Conservation (phyloP, 2,329 filamentous ascomycete species). For the Stagonosporopsis cucurbitacearum region DNA sequence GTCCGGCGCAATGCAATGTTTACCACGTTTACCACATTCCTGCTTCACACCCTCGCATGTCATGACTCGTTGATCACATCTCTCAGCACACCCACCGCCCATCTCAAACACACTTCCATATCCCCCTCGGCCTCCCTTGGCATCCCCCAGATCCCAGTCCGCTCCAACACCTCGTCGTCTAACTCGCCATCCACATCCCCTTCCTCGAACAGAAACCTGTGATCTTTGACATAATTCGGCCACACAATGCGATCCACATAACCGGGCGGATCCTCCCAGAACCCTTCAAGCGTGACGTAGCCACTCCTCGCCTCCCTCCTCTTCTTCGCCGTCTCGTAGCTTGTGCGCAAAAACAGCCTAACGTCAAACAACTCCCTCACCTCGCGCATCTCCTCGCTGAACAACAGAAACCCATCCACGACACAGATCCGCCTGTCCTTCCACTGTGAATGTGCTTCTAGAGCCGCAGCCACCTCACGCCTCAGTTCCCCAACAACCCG, state of each 20-base stretch:
- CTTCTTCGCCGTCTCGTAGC: constrained; percentile 65
- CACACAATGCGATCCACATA: constrained; percentile 96
- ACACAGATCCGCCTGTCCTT: constrained; percentile 59
- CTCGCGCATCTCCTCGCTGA: constrained; percentile 62
- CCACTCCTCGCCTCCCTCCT: constrained; percentile 73
- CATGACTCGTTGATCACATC: constrained; percentile 24
- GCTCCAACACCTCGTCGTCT: constrained; percentile 50
- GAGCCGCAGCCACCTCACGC: constrained; percentile 18
- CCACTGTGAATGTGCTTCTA: constrained; percentile 26
- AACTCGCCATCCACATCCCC: constrained; percentile 69
- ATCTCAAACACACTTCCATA: constrained; percentile 42
- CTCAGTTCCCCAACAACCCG: constrained; percentile 49
- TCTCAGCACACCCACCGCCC: constrained; percentile 38
- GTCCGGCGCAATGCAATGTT: constrained; percentile 12
- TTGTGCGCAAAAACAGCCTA: constrained; percentile 76
- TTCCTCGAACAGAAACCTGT: constrained; percentile 77
- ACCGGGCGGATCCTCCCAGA: constrained; percentile 92
- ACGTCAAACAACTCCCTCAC: constrained; percentile 71
- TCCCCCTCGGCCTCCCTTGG: constrained; percentile 45
- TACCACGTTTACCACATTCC: neutral
- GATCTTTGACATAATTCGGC: constrained; percentile 87
- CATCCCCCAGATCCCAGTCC: constrained; percentile 46
- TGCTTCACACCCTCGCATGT: neutral
- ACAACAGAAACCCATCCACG: constrained; percentile 89
- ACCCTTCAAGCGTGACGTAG: constrained; percentile 82